These are phyloP conservation scores for Termitomyces sp. DNA, from an alignment of 768 basidiomycete genomes.

Conservation along the genomic window DNA sequence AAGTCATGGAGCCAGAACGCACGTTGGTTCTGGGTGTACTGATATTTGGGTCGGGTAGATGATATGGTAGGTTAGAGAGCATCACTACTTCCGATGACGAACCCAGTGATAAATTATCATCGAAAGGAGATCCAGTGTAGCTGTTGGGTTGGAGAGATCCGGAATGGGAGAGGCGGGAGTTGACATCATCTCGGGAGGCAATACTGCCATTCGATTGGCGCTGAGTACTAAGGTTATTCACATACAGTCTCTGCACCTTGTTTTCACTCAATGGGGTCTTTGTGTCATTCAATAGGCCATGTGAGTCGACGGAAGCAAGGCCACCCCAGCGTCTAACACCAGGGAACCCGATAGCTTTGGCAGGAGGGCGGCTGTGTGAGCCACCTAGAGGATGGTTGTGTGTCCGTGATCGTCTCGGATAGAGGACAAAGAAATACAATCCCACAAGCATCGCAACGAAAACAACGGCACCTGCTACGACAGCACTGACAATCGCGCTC, in stretches of 20 bases:
- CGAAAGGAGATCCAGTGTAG: slow-evolving; percentile 10
- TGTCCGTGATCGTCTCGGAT: slow-evolving; percentile 1
- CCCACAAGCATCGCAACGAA: slow-evolving; percentile 26
- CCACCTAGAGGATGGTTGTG: background rate
- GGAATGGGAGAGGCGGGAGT: slow-evolving; percentile 7
- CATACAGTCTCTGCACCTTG: slow-evolving; percentile 4
- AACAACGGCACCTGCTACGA: slow-evolving; percentile 43
- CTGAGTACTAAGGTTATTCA: background rate
- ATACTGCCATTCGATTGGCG: slow-evolving; percentile 2
- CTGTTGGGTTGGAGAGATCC: slow-evolving; percentile 5
- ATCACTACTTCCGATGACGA: slow-evolving; percentile 10
- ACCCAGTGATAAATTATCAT: slow-evolving; percentile 17
- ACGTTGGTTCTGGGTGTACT: background rate
- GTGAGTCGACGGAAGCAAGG: slow-evolving; percentile 18
- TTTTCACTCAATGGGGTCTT: too few relatives aligned
- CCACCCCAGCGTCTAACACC: slow-evolving; percentile 19
- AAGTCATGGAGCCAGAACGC: slow-evolving; percentile 1
- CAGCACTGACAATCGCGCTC: slow-evolving; percentile 49
- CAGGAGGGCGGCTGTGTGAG: background rate
- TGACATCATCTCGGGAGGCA: slow-evolving; percentile 11
- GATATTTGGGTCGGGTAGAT: background rate
- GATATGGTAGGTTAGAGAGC: slow-evolving; percentile 6
- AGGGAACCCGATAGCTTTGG: too few relatives aligned
- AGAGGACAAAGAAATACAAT: slow-evolving; percentile 24
- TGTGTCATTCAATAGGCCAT: slow-evolving; percentile 4